Evolutionary conservation across 2,329 filamentous ascomycete species (phyloP).

Genomic region (Cladosporium halotolerans): DNA sequence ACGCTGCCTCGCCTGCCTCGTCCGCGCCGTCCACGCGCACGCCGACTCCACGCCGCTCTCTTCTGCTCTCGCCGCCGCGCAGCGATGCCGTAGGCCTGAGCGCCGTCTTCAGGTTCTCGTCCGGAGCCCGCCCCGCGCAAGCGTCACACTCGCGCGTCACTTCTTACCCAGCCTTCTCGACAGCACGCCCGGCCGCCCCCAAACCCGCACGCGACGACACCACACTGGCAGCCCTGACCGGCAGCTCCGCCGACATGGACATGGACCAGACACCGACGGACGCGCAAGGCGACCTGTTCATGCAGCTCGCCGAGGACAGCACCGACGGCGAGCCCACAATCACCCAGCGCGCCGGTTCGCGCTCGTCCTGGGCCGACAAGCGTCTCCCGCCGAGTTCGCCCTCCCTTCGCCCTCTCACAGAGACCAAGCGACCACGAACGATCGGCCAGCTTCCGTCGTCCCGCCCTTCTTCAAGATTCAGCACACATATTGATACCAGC

Average conservation of each 20-base stretch:
- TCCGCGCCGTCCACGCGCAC: not conserved
- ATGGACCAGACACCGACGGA: constrained; percentile 9
- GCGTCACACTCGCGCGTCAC: constrained; percentile 4
- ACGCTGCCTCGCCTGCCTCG: not conserved
- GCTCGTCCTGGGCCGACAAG: constrained; percentile 51
- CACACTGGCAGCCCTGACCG: constrained; percentile 7
- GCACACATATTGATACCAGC: constrained; percentile 17
- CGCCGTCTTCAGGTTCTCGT: not conserved
- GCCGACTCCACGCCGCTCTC: not conserved
- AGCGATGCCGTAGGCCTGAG: not conserved
- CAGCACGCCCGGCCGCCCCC: not conserved
- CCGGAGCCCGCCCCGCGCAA: not conserved
- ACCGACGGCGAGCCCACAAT: constrained; percentile 6
- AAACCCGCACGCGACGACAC: constrained; percentile 1
- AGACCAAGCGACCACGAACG: constrained; percentile 18
- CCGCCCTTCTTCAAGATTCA: constrained; percentile 19
- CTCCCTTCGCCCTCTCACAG: constrained; percentile 4
- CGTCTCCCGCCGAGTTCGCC: constrained; percentile 15
- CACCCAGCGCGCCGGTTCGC: constrained; percentile 34
- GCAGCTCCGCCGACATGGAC: not conserved
- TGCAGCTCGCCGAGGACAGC: constrained; percentile 25
- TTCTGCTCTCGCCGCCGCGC: not conserved
- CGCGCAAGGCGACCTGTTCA: constrained; percentile 24
- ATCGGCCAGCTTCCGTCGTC: constrained; percentile 15
- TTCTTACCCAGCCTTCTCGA: not conserved